These are phyloP conservation scores for Sporothrix globosa DNA, from an alignment of 2,329 filamentous ascomycete genomes.

Conservation along the genomic window DNA sequence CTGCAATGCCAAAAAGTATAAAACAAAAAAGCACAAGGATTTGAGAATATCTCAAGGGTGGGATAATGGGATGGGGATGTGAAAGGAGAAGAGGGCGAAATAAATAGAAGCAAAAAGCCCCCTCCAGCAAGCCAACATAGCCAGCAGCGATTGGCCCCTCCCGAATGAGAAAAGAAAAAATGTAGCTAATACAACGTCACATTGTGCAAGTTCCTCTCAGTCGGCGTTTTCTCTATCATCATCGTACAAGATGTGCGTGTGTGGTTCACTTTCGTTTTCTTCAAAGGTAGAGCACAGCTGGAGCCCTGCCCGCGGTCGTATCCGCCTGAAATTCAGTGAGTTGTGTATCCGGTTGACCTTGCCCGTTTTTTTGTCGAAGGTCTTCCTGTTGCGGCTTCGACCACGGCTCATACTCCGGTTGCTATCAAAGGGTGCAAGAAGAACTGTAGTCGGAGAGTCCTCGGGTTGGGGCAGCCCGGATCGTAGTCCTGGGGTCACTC, in stretches of 20 bases:
- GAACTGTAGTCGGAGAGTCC: conserved; percentile 39
- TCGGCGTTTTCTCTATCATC: conserved; percentile 26
- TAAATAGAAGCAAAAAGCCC: not conserved
- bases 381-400: conserved; percentile 24
- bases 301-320: not conserved
- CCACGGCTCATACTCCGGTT: conserved; percentile 30
- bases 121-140: not conserved
- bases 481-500: conserved; percentile 37
- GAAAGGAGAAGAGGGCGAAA: not conserved
- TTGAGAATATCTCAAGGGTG: not conserved
- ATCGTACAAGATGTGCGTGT: conserved; percentile 31
- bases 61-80: not conserved
- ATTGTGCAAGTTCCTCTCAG: not conserved
- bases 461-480: conserved; percentile 36
- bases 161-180: not conserved
- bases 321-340: conserved; percentile 1
- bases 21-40: not conserved
- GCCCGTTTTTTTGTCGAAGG: not conserved
- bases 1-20: conserved; percentile 24
- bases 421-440: conserved; percentile 38
- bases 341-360: not conserved
- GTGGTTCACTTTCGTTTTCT: conserved; percentile 13
- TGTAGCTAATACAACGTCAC: conserved; percentile 6
- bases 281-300: conserved; percentile 10
- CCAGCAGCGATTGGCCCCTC: not conserved